These are phyloP conservation scores for Penicillium sp. DNA, from an alignment of 2,329 filamentous ascomycete genomes.

Conservation along the genomic window DNA sequence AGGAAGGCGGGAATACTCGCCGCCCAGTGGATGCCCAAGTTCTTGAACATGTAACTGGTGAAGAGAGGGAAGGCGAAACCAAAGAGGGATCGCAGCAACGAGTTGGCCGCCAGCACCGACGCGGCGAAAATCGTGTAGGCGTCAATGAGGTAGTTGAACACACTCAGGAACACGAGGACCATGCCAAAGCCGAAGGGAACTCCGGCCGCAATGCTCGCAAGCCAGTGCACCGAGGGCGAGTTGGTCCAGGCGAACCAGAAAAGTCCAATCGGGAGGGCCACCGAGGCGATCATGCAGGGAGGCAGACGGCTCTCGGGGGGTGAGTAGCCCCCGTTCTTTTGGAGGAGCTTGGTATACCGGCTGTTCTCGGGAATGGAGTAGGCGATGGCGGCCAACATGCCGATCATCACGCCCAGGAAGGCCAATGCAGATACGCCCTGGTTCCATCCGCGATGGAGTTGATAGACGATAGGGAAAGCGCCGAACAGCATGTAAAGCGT, in stretches of 20 bases:
- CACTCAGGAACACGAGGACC: slow-evolving; percentile 37
- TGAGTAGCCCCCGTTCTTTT: slow-evolving; percentile 50
- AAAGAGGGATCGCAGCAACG: slow-evolving; percentile 43
- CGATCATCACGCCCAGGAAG: slow-evolving; percentile 45
- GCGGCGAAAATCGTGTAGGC: slow-evolving; percentile 42
- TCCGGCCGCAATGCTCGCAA: slow-evolving; percentile 32
- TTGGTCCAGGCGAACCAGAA: slow-evolving; percentile 59
- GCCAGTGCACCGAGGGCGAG: slow-evolving; percentile 38
- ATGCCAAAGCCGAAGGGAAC: slow-evolving; percentile 40
- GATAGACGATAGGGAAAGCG: slow-evolving; percentile 48
- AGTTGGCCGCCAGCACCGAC: slow-evolving; percentile 40
- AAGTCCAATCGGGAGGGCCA: slow-evolving; percentile 51
- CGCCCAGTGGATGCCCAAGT: slow-evolving; percentile 46
- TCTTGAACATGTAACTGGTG: slow-evolving; percentile 41
- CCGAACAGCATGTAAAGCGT: slow-evolving; percentile 50
- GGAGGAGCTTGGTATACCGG: slow-evolving; percentile 37
- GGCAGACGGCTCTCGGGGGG: slow-evolving; percentile 55
- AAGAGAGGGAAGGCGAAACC: slow-evolving; percentile 46
- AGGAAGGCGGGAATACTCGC: slow-evolving; percentile 43
- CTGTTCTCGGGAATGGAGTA: slow-evolving; percentile 41
- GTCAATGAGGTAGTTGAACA: slow-evolving; percentile 42
- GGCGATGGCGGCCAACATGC: slow-evolving; percentile 34
- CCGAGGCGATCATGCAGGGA: slow-evolving; percentile 44
- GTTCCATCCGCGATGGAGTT: slow-evolving; percentile 42
- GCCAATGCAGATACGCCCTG: slow-evolving; percentile 44